Evolutionary conservation across 225 moss, liverwort and hornwort genomes (phyloP).

Genomic region (Asterella californica): DNA sequence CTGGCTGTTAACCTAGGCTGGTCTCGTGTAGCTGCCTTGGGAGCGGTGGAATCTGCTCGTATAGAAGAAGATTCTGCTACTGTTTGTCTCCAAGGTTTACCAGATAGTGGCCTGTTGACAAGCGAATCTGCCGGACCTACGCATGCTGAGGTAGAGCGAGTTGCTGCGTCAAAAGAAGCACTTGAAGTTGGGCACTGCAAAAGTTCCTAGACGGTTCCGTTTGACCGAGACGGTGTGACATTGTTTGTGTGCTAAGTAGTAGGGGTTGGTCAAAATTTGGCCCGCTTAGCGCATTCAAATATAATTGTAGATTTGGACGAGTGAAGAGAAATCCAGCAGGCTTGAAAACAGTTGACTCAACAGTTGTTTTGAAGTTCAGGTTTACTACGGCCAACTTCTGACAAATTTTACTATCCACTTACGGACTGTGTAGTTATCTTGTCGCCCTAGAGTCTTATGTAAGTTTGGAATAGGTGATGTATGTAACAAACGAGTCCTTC

Average conservation of each 20-base stretch:
- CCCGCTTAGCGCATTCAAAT: neutral
- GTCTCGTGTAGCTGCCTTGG: constrained; percentile 40
- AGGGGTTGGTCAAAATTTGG: neutral
- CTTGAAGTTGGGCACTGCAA: constrained; percentile 6
- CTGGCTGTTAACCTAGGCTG: constrained; percentile 75
- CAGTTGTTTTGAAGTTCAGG: neutral
- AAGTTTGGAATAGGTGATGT: neutral
- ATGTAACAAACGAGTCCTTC: neutral
- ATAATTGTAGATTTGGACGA: neutral
- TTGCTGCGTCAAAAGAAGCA: neutral
- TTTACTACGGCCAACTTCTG: neutral
- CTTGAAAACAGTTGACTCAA: too few relatives aligned
- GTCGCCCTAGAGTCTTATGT: neutral
- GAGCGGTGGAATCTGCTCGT: constrained; percentile 8
- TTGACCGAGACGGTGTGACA: too few relatives aligned
- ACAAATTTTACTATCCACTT: neutral
- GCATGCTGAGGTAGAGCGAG: constrained; percentile 1
- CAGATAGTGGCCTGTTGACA: neutral
- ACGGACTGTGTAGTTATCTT: neutral
- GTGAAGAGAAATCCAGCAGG: neutral
- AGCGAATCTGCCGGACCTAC: constrained; percentile 10
- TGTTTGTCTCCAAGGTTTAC: neutral
- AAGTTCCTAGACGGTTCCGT: neutral
- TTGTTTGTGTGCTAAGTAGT: neutral
- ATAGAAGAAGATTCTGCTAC: neutral